phyloP scores from a whole-genome alignment of 116 monocot species.

The Phalaenopsis hybrid region DNA sequence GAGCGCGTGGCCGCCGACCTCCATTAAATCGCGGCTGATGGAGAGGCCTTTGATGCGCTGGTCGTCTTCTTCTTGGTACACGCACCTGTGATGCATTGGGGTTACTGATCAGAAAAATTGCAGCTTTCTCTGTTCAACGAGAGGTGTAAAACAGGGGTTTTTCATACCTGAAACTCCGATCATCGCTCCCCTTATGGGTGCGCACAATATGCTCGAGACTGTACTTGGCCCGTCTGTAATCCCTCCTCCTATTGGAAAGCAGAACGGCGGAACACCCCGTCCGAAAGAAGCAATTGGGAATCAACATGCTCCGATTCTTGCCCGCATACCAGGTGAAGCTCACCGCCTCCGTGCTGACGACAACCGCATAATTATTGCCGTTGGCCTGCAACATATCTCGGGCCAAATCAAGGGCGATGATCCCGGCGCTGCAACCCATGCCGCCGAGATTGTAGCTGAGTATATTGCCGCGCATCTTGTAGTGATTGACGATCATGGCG shows the following conservation, averaged over 20 bases:
- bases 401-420: constrained; percentile 74
- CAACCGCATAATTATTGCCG: constrained; percentile 75
- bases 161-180: constrained; percentile 77
- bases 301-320: constrained; percentile 77
- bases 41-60: constrained; percentile 70
- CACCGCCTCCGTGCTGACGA: constrained; percentile 89
- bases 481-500: constrained; percentile 98
- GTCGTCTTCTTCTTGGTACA: constrained; percentile 87
- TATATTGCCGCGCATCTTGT: constrained; percentile 94
- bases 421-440: constrained; percentile 84
- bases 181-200: constrained; percentile 93
- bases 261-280: constrained; percentile 86
- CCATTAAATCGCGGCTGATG: constrained; percentile 83
- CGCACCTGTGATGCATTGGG: constrained; percentile 29
- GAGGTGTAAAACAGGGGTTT: background rate
- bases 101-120: background rate
- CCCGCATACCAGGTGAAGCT: constrained; percentile 91
- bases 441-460: constrained; percentile 97
- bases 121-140: background rate
- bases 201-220: constrained; percentile 83
- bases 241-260: constrained; percentile 75
- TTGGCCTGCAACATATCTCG: constrained; percentile 81
- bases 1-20: constrained; percentile 78
- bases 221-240: constrained; percentile 84
- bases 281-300: constrained; percentile 92